These are phyloP conservation scores for Lepidium aucheri DNA, from an alignment of 345 rosid species.

Conservation along the genomic window DNA sequence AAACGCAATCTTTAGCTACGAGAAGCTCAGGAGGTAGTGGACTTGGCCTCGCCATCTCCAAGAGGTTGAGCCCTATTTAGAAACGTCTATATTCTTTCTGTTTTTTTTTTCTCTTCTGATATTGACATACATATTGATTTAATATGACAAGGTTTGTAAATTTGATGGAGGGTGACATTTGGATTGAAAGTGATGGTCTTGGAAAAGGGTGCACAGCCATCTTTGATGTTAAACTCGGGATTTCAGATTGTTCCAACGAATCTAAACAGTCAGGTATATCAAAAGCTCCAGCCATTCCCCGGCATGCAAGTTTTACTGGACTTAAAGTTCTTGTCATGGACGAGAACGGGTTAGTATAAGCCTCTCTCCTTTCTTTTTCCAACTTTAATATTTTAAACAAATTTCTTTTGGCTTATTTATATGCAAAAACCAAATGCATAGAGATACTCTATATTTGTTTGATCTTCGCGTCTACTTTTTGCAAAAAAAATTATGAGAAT, in stretches of 20 bases:
- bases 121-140: not conserved
- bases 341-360: conserved; percentile 63
- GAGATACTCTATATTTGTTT: not conserved
- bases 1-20: conserved; percentile 55
- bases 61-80: conserved; percentile 45
- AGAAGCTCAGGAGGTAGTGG: conserved; percentile 82
- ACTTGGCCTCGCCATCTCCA: conserved; percentile 97
- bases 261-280: conserved; percentile 38
- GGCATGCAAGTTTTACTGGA: conserved; percentile 56
- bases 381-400: not conserved
- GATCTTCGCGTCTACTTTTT: not conserved
- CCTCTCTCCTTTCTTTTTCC: not conserved
- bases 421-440: not conserved
- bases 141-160: conserved; percentile 66
- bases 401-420: not conserved
- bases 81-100: not conserved
- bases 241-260: conserved; percentile 43
- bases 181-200: conserved; percentile 94
- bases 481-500: not conserved
- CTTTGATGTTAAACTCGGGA: conserved; percentile 73
- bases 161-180: conserved; percentile 95
- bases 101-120: not conserved
- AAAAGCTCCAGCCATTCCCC: conserved; percentile 37
- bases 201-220: conserved; percentile 91
- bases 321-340: conserved; percentile 96